Percentiles rank a stretch among this genome's conserved stretches.
These are phyloP conservation scores for Podaxis rugospora DNA, from an alignment of 768 basidiomycete genomes.

Conservation along the genomic window DNA sequence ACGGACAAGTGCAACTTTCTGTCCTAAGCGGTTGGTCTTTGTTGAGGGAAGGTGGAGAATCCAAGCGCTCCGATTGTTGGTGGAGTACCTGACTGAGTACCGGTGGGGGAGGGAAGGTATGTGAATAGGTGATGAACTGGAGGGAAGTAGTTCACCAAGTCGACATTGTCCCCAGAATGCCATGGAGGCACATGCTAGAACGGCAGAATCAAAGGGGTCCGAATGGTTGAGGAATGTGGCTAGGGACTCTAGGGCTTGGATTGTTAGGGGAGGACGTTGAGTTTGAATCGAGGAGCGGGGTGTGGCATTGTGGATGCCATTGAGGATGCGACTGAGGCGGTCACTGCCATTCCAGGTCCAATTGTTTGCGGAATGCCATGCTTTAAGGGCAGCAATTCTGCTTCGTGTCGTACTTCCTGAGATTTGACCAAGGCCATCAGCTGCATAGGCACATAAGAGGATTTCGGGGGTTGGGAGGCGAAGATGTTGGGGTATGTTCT, in stretches of 20 bases:
- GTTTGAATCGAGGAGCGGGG: background rate
- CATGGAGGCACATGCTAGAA: background rate
- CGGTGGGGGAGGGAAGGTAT: background rate
- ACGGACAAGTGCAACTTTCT: background rate
- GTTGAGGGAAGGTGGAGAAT: background rate
- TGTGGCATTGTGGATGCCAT: background rate
- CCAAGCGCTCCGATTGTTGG: background rate
- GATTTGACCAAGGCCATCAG: background rate
- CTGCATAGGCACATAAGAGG: background rate
- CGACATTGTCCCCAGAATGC: background rate
- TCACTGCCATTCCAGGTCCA: background rate
- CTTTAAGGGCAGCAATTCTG: background rate
- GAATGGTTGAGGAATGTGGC: background rate
- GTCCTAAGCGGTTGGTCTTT: background rate
- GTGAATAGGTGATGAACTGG: no score
- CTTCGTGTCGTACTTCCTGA: background rate
- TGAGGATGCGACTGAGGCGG: background rate
- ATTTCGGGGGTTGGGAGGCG: background rate
- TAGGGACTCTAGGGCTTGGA: background rate
- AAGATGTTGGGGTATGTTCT: background rate
- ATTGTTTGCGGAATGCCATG: background rate
- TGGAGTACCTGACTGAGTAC: background rate
- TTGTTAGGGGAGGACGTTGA: background rate
- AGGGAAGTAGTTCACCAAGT: background rate
- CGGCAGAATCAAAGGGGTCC: background rate